A percentile compares a stretch with the other conserved stretches of the same genome.
Conservation (phyloP, 139 green algal species). For the Tetradesmus lagerheimii region DNA sequence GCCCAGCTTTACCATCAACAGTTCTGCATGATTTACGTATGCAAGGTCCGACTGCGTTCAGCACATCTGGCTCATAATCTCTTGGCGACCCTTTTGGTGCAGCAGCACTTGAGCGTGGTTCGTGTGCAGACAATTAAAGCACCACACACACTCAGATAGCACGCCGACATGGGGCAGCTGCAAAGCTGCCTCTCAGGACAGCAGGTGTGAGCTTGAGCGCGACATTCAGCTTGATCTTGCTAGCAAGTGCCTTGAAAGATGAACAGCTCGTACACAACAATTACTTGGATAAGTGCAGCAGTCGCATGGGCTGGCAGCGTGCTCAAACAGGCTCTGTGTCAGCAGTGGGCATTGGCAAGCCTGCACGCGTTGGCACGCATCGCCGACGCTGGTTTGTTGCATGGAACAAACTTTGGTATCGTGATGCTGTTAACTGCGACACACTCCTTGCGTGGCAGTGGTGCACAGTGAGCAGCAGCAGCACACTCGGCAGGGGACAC, state of each 20-base stretch:
- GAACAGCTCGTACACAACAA: no score
- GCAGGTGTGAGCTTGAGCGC: background rate
- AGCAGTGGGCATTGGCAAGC: background rate
- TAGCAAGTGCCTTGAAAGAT: background rate
- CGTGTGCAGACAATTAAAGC: background rate
- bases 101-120: background rate
- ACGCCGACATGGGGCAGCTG: background rate
- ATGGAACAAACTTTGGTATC: background rate
- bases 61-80: background rate
- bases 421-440: background rate
- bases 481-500: background rate
- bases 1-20: no score
- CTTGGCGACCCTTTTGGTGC: background rate
- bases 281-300: background rate
- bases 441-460: background rate
- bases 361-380: background rate
- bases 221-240: background rate
- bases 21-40: no score
- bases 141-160: background rate
- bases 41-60: background rate
- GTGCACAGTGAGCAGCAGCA: background rate
- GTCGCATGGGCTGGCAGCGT: background rate
- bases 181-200: background rate
- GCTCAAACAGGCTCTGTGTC: background rate
- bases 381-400: no score